Evolutionary conservation across 169 alveolate species (phyloP).

Genomic region (Cryptosporidium parvum): DNA sequence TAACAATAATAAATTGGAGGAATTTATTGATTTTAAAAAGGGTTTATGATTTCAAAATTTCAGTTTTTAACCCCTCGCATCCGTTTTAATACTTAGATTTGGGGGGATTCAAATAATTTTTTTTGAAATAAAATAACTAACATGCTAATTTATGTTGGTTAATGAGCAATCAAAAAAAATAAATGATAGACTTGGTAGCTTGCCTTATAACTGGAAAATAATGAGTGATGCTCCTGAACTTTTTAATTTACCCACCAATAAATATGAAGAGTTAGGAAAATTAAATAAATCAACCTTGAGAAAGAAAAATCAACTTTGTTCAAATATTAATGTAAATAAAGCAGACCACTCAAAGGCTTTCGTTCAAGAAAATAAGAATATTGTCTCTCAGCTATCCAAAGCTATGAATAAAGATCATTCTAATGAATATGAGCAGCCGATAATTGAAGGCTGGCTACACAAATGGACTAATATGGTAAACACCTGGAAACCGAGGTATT

Average conservation of each 20-base stretch:
- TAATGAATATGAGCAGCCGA: slow-evolving; percentile 41
- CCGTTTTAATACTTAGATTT: slow-evolving; percentile 14
- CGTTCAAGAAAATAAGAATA: not conserved
- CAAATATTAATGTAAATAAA: not conserved
- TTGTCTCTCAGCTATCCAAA: not conserved
- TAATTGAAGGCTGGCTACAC: slow-evolving; percentile 87
- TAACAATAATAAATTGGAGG: not conserved
- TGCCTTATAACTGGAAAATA: not conserved
- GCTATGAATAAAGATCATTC: not conserved
- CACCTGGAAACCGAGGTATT: slow-evolving; percentile 88
- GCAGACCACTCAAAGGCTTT: not conserved
- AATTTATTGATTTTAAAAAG: too few relatives aligned
- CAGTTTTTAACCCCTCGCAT: not conserved
- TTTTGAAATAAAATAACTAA: not conserved
- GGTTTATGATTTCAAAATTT: too few relatives aligned
- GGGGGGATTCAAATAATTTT: not conserved
- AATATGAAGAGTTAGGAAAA: not conserved
- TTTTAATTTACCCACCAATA: not conserved
- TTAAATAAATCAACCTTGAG: not conserved
- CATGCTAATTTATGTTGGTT: not conserved
- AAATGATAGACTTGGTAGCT: not conserved
- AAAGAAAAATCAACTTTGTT: not conserved
- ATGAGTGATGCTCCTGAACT: not conserved
- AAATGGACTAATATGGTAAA: slow-evolving; percentile 89
- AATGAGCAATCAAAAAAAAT: not conserved